Evolutionary conservation across 2,329 filamentous ascomycete genomes (phyloP).

Genomic region (Scedosporium minutisporum): DNA sequence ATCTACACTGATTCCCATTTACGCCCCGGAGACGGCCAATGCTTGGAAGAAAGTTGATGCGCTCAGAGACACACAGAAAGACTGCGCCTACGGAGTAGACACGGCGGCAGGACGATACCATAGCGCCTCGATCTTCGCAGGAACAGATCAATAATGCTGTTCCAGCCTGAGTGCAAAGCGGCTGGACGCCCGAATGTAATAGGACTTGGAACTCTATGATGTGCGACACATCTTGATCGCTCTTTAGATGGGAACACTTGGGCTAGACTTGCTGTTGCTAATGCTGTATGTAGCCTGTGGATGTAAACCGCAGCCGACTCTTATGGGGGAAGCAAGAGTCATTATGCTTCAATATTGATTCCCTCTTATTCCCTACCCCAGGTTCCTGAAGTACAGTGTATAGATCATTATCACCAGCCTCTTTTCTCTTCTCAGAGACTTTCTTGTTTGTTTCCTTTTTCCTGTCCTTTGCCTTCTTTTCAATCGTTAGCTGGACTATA

Average conservation of each 20-base stretch:
- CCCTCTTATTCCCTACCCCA: too few species aligned
- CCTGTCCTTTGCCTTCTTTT: background rate
- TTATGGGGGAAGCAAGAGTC: background rate
- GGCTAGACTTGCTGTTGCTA: too few species aligned
- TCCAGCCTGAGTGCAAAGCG: background rate
- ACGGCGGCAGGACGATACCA: background rate
- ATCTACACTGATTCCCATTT: background rate
- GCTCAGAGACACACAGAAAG: background rate
- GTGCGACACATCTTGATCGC: background rate
- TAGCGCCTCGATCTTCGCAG: background rate
- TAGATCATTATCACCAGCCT: background rate
- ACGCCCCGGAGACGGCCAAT: background rate
- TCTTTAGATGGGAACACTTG: background rate
- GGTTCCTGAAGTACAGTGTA: background rate
- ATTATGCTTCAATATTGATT: background rate
- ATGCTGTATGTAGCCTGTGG: too few species aligned
- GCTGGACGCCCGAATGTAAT: background rate
- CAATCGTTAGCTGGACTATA: background rate
- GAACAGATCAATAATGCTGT: background rate
- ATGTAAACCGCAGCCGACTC: background rate
- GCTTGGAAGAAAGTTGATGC: background rate
- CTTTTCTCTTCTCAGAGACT: background rate
- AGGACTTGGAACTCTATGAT: background rate
- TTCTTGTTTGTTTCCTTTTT: background rate
- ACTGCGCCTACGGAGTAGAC: background rate